Evolutionary conservation across 148 eudicot genomes (phyloP), one percentile per base, ranked within the genome.

Genomic region (Nyssa sinensis): DNA sequence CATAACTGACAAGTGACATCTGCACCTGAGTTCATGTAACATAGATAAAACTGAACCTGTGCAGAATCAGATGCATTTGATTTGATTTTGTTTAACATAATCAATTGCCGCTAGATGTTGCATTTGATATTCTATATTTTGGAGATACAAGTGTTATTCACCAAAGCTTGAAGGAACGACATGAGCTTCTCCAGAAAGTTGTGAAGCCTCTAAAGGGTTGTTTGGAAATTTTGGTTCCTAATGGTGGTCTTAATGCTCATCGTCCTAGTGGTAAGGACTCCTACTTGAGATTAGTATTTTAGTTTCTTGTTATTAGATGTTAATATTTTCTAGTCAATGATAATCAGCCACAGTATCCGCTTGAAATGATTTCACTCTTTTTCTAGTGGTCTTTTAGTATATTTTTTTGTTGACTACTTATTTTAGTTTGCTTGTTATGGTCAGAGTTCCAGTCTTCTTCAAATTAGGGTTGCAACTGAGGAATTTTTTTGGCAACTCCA

Each of bases 131-230:
- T 65, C 89, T 94, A 9, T 94, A 92, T 85, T 95, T 79, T 70
- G 97, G 96, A 61, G 98, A 94, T 78, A 87, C 97, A 37, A 91
- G 97, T 85, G 98, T 94, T 66, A 94, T 94, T 78, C 98, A 94
- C 80, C 97, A 85, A 77, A 87, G 74, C 65, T 79, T 94, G 88
- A 90, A 84, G 81, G 98, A 94, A 81, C 71, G 98, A 30, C 97
- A 94, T 8, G 86, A 88, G 70, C 86, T 88, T 74, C 87, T 94
- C 21, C 81, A 69, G 80, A 86, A 90, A 87, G 87, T 88, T 82
- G 91, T 94, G 77, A 88, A 81, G 75, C 91, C 98, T 8, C 77
- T 88, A 21, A 83, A 88, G 81, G 93, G 95, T 67, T 85, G 84
- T 66, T 88, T 94, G 69, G 93, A 94, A 80, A 84, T 90, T 32